Percentiles rank a stretch among this genome's conserved stretches.
phyloP scores from a whole-genome alignment of 257 asterid genomes.

The Sherardia arvensis region DNA sequence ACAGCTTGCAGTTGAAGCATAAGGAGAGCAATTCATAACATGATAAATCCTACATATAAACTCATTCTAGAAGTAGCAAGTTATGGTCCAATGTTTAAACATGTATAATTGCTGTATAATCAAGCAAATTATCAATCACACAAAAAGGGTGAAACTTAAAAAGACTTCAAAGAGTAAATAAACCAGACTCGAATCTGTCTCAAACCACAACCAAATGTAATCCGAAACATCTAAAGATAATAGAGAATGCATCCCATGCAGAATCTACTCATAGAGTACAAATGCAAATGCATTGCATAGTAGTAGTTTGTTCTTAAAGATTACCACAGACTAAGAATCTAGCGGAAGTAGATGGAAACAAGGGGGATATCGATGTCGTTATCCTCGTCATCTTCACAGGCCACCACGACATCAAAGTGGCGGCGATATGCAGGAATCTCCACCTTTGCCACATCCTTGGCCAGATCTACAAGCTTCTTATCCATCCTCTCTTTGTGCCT shows the following conservation, averaged over 20 bases:
- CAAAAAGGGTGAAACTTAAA: too few species aligned
- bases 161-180: too few species aligned
- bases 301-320: not conserved
- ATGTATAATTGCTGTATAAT: too few species aligned
- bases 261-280: not conserved
- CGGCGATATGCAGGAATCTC: slow-evolving; percentile 61
- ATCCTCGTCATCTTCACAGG: slow-evolving; percentile 86
- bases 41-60: too few species aligned
- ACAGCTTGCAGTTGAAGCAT: not conserved
- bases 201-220: not conserved
- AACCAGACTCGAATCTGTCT: not conserved
- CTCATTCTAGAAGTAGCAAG: too few species aligned
- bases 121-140: too few species aligned
- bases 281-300: not conserved
- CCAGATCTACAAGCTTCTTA: slow-evolving; percentile 56
- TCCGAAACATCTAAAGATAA: not conserved
- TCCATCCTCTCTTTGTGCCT: slow-evolving; percentile 85
- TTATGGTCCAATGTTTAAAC: too few species aligned
- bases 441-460: slow-evolving; percentile 64
- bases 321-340: slow-evolving; percentile 1
- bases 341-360: slow-evolving; percentile 60
- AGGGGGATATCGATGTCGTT: slow-evolving; percentile 82
- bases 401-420: slow-evolving; percentile 73
- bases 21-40: not conserved
- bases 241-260: not conserved